Evolutionary conservation across 2,329 filamentous ascomycete species (phyloP), one percentile per base, ranked within the genome.

Genomic region (Malbranchea cinnamomea): DNA sequence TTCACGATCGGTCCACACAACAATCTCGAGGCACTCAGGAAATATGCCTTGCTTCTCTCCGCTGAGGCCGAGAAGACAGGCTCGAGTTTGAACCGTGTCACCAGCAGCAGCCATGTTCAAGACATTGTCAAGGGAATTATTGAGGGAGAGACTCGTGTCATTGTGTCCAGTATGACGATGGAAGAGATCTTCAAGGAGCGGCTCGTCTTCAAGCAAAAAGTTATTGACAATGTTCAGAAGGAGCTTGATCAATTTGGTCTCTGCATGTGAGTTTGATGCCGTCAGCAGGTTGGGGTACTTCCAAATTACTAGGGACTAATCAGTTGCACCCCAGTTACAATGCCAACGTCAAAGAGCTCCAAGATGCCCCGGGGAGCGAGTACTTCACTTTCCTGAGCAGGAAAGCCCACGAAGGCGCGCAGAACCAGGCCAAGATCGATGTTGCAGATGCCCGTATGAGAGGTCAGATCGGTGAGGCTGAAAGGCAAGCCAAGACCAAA

Each of bases 101-200:
- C 53, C 20, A 54, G 57, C 10, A 58, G 53, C 40, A 63, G 68
- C 31, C 79, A 87, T 55, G 74, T 89, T 10, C 77, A 79, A 46
- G 79, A 79, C 42, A 91, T 91, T 37, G 77, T 91, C 53, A 87
- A 83, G 53, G 82, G 81, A 36, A 84, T 91, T 51, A 89, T 91
- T 42, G 81, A 91, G 52, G 83, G 83, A 37, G 83, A 91, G 53
- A 85, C 79, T 1, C 70, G 83, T 35, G 78, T 82, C 4, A 72
- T 91, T 31, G 79, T 91, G 23, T 81, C 75, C 1, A 76, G 72
- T 42, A 87, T 91, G 79, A 85, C 80, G n/a, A 87, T 89, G 78
- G 81, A 87, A 49, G 81, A 89, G 54, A 79, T 91, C 35, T 85
- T 85, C 53, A 77, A 74, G 36, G 75, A 81, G 54, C 65, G 79